phyloP scores from a whole-genome alignment of 805 yeast species.

The Candida vaughaniae region DNA sequence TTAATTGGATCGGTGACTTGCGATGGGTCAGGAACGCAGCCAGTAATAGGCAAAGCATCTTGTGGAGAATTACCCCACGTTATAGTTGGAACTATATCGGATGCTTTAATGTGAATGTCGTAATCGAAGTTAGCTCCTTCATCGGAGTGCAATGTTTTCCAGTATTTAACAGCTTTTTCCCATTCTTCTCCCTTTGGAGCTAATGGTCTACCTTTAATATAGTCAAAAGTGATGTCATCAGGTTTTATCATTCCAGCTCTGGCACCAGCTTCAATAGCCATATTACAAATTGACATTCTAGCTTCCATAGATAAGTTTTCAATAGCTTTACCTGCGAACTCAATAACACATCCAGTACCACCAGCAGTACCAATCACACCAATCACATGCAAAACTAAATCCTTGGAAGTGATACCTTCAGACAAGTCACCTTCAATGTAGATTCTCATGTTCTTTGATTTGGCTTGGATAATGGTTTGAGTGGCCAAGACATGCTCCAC shows the following conservation, averaged over 20 bases:
- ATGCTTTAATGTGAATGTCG: conserved; percentile 76
- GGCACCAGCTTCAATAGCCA: conserved; percentile 99
- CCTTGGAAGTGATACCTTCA: conserved; percentile 95
- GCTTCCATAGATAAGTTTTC: conserved; percentile 92
- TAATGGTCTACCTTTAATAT: conserved; percentile 89
- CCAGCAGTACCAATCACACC: conserved; percentile 99
- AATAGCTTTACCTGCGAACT: conserved; percentile 95
- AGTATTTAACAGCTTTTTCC: conserved; percentile 90
- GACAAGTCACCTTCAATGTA: conserved; percentile 77
- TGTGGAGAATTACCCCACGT: conserved; percentile 99
- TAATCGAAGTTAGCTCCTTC: conserved; percentile 87
- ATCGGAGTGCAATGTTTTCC: conserved; percentile 87
- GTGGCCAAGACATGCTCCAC: conserved; percentile 99
- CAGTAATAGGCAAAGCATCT: conserved; percentile 95
- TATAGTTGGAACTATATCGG: conserved; percentile 90
- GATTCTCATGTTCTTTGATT: conserved; percentile 94
- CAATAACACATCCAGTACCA: conserved; percentile 96
- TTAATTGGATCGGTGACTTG: conserved; percentile 65
- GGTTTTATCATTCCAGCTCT: conserved; percentile 99
- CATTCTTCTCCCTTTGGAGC: conserved; percentile 94
- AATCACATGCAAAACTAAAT: conserved; percentile 88
- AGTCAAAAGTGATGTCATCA: conserved; percentile 83
- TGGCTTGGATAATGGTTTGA: conserved; percentile 91
- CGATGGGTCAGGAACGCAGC: conserved; percentile 87
- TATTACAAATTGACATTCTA: conserved; percentile 98